Percentiles rank a stretch among this genome's conserved stretches.
These are phyloP conservation scores for Zoysia japonica DNA, from an alignment of 176 grass and related monocot species.

Conservation along the genomic window DNA sequence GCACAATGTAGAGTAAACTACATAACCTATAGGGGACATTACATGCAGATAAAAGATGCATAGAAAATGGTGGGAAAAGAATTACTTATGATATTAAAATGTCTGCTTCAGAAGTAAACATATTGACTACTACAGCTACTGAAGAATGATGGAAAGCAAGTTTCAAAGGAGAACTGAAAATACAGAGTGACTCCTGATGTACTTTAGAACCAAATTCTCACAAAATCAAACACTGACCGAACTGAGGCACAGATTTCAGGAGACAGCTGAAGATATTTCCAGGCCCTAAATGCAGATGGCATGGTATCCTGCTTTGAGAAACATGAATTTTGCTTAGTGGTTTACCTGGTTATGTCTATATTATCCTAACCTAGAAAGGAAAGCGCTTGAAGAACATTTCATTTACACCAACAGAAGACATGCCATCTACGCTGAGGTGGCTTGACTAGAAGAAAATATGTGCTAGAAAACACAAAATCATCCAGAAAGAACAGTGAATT, in stretches of 20 bases:
- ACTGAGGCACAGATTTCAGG: slow-evolving; percentile 56
- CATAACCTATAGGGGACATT: background rate
- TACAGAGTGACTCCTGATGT: background rate
- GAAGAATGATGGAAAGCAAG: background rate
- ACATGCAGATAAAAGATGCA: slow-evolving; percentile 5
- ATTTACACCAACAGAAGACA: slow-evolving; percentile 52
- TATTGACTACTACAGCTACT: background rate
- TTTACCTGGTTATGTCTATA: slow-evolving; percentile 48
- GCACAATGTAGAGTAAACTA: too few relatives aligned
- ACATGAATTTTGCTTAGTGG: slow-evolving; percentile 68
- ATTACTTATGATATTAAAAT: slow-evolving; percentile 11
- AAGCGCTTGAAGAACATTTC: slow-evolving; percentile 50
- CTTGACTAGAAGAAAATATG: slow-evolving; percentile 29
- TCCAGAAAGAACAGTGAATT: slow-evolving; percentile 31
- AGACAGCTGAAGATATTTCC: slow-evolving; percentile 75
- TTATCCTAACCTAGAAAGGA: slow-evolving; percentile 53
- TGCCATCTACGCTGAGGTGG: slow-evolving; percentile 29
- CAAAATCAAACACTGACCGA: slow-evolving; percentile 75
- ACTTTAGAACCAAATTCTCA: slow-evolving; percentile 56
- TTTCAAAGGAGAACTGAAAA: slow-evolving; percentile 17
- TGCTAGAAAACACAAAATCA: slow-evolving; percentile 19
- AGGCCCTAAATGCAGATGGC: slow-evolving; percentile 73
- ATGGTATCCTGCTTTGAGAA: slow-evolving; percentile 79
- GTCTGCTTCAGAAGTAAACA: background rate
- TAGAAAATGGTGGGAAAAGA: background rate